Evolutionary conservation across 2,329 filamentous ascomycete genomes (phyloP).

Genomic region (Cucurbitaria berberidis): DNA sequence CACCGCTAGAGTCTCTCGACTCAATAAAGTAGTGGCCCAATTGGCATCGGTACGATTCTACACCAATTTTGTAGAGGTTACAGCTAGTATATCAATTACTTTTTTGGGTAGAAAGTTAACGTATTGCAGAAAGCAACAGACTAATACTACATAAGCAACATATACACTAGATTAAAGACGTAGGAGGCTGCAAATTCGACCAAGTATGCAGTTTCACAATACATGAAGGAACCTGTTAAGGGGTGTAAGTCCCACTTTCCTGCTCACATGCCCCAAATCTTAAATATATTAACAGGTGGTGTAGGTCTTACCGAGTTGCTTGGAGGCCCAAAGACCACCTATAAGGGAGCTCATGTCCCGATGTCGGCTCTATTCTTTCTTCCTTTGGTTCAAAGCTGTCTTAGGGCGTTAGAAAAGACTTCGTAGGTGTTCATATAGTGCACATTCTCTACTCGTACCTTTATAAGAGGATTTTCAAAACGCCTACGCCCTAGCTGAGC

Average conservation of each 20-base stretch:
- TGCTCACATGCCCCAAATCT: not conserved
- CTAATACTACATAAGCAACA: slow-evolving; percentile 44
- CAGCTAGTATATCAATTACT: slow-evolving; percentile 32
- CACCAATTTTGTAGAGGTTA: too few relatives aligned
- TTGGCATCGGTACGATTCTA: too few relatives aligned
- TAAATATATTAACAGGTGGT: not conserved
- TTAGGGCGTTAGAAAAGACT: too few relatives aligned
- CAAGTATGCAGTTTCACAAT: slow-evolving; percentile 23
- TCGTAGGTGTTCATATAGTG: too few relatives aligned
- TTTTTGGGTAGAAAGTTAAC: slow-evolving; percentile 57
- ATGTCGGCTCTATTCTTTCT: not conserved
- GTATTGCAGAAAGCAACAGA: slow-evolving; percentile 52
- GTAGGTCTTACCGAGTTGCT: slow-evolving; percentile 27
- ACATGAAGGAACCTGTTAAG: slow-evolving; percentile 28
- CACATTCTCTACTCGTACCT: too few relatives aligned
- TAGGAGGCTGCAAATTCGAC: slow-evolving; percentile 22
- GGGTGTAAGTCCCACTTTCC: slow-evolving; percentile 20
- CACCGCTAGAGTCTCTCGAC: too few relatives aligned
- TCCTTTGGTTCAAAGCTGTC: too few relatives aligned
- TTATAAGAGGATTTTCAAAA: too few relatives aligned
- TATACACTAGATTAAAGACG: slow-evolving; percentile 43
- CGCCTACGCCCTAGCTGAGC: too few relatives aligned
- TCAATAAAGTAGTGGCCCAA: too few relatives aligned
- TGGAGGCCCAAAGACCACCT: slow-evolving; percentile 21
- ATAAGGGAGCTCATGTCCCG: not conserved